Evolutionary conservation across 805 yeast species (phyloP), one percentile per base, ranked within the genome.

Genomic region (Cyberlindnera galapagoensis): DNA sequence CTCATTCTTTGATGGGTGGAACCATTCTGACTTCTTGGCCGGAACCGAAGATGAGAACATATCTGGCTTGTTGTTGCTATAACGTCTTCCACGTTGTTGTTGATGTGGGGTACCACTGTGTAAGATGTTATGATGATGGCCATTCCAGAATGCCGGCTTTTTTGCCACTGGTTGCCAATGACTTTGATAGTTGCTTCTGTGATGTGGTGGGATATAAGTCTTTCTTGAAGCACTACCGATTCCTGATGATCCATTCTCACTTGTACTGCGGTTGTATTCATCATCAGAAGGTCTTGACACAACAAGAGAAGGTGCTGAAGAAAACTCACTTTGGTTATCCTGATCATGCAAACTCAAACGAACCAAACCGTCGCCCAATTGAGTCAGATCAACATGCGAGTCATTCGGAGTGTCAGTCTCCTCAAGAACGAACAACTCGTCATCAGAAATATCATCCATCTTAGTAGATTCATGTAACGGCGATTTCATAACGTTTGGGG

Each of bases 141-240:
- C 24, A 31, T 39, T 35, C 44, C 44, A 40, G 30, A 35, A 40
- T 28, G 39, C 41, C 30, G 49, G 44, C 33, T 36, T 38, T 31
- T 33, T 34, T 18, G 17, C 15, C 6, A 14, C 17, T n/a, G 32
- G 38, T 11, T 37, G 35, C 39, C 40, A 37, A n/a, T 35, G 39
- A 21, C 33, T 33, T 21, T 34, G 34, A 19, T 46, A 42, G 38
- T 58, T 57, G 33, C 65, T 57, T 44, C 78, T 60, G 37, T 69
- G 75, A 45, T 71, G 77, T 10, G 78, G 78, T 18, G 76, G 76
- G 14, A 71, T 58, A 41, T 71, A 71, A 9, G 36, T 46, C 36
- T 46, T 51, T 8, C n/a, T n/a, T n/a, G n/a, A n/a, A n/a, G n/a
- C n/a, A n/a, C n/a, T n/a, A n/a, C n/a, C n/a, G 42, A 34, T 5